phyloP scores from a whole-genome alignment of 2,329 filamentous ascomycete genomes.

The Fusarium graminum region DNA sequence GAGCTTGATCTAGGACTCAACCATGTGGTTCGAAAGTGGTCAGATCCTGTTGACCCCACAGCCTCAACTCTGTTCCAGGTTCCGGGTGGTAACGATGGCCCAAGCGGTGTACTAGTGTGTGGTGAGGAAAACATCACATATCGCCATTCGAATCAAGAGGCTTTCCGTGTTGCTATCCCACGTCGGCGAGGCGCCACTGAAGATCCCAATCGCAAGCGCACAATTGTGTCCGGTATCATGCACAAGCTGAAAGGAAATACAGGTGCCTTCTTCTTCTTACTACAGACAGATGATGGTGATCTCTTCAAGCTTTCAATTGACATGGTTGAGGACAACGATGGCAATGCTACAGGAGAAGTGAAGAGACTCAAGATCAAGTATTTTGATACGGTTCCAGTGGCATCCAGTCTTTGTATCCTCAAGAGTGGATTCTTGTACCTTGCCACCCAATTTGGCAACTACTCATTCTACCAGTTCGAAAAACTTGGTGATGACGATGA shows the following conservation, averaged over 20 bases:
- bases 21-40: conserved; percentile 97
- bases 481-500: conserved; percentile 96
- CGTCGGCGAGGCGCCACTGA: conserved; percentile 88
- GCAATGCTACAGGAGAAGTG: conserved; percentile 84
- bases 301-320: conserved; percentile 96
- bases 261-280: conserved; percentile 95
- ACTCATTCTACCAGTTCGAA: conserved; percentile 96
- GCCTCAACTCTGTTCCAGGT: conserved; percentile 94
- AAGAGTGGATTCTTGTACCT: conserved; percentile 97
- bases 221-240: conserved; percentile 92
- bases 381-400: conserved; percentile 94
- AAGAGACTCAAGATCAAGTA: conserved; percentile 92
- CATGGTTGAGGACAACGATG: conserved; percentile 84
- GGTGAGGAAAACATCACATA: conserved; percentile 96
- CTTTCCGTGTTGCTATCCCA: conserved; percentile 90
- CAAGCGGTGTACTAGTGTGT: conserved; percentile 94
- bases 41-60: conserved; percentile 90
- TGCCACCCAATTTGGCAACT: conserved; percentile 91
- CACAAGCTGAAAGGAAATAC: conserved; percentile 87
- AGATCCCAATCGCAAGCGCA: conserved; percentile 89
- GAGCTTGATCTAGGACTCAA: conserved; percentile 97
- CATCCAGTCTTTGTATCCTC: conserved; percentile 88
- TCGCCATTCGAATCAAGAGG: conserved; percentile 93
- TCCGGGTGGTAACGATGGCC: conserved; percentile 91
- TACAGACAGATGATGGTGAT: conserved; percentile 98